Evolutionary conservation across 345 rosid species (phyloP).

Genomic region (Brassica juncea): DNA sequence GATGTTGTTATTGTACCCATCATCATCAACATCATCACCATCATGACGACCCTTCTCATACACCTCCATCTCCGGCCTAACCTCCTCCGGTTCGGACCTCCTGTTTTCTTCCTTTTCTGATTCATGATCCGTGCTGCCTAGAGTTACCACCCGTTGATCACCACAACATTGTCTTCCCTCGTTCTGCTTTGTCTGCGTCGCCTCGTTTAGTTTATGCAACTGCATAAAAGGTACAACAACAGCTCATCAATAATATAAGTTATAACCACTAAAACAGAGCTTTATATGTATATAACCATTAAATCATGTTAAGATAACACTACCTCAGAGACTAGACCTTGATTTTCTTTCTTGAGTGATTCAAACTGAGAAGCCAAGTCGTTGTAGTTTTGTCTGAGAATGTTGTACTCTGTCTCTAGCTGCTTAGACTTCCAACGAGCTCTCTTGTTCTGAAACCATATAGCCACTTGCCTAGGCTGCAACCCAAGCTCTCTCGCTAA

Average conservation of each 20-base stretch:
- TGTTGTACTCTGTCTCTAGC: conserved; percentile 60
- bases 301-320: background rate
- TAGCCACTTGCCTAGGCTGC: conserved; percentile 87
- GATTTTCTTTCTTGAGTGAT: conserved; percentile 64
- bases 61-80: conserved; percentile 44
- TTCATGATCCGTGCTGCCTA: conserved; percentile 48
- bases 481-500: conserved; percentile 72
- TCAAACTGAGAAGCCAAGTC: conserved; percentile 61
- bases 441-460: conserved; percentile 90
- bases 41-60: conserved; percentile 23
- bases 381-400: conserved; percentile 55
- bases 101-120: conserved; percentile 47
- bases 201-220: conserved; percentile 63
- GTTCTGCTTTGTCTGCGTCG: conserved; percentile 28
- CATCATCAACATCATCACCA: conserved; percentile 37
- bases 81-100: conserved; percentile 23
- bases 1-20: conserved; percentile 43
- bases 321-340: conserved; percentile 62
- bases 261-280: conserved; percentile 4
- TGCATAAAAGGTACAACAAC: conserved; percentile 31
- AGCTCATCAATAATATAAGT: conserved; percentile 10
- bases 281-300: background rate
- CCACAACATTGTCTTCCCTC: conserved; percentile 26
- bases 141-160: conserved; percentile 43
- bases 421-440: conserved; percentile 88